Evolutionary conservation across 257 asterid genomes (phyloP).

Genomic region (Ajuga chamaepitys): DNA sequence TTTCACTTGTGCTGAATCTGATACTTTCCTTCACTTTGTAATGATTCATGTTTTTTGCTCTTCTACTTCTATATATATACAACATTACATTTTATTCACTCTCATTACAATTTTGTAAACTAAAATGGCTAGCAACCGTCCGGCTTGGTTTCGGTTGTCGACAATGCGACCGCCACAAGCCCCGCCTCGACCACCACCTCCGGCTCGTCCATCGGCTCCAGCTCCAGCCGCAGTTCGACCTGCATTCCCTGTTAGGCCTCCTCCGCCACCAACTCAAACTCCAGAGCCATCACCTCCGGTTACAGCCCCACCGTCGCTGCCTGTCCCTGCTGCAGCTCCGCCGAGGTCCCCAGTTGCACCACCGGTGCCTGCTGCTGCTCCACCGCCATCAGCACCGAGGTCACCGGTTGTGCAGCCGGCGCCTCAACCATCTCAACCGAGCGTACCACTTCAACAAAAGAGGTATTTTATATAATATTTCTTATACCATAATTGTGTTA

Average conservation of each 20-base stretch:
- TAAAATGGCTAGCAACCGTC: slow-evolving; percentile 35
- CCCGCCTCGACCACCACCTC: background rate
- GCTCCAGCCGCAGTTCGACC: slow-evolving; percentile 14
- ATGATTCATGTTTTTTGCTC: background rate
- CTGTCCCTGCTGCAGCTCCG: background rate
- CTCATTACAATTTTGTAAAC: background rate
- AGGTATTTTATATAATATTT: too few species aligned
- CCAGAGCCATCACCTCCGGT: slow-evolving; percentile 12
- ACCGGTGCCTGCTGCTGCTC: background rate
- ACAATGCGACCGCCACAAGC: slow-evolving; percentile 14
- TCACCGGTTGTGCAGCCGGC: slow-evolving; percentile 10
- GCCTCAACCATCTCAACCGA: too few species aligned
- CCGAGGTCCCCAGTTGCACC: background rate
- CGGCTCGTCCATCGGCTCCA: background rate
- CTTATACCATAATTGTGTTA: too few species aligned
- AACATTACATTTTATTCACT: background rate
- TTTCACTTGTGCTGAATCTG: slow-evolving; percentile 19
- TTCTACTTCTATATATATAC: slow-evolving; percentile 7
- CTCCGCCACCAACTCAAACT: slow-evolving; percentile 5
- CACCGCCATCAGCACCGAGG: background rate
- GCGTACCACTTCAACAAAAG: too few species aligned
- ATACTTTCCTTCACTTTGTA: slow-evolving; percentile 21
- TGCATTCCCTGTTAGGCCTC: slow-evolving; percentile 13
- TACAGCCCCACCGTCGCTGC: background rate
- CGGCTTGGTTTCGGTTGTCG: slow-evolving; percentile 31